phyloP scores from a whole-genome alignment of 1,284 basidiomycete genomes.

The Ustilago bromivora region DNA sequence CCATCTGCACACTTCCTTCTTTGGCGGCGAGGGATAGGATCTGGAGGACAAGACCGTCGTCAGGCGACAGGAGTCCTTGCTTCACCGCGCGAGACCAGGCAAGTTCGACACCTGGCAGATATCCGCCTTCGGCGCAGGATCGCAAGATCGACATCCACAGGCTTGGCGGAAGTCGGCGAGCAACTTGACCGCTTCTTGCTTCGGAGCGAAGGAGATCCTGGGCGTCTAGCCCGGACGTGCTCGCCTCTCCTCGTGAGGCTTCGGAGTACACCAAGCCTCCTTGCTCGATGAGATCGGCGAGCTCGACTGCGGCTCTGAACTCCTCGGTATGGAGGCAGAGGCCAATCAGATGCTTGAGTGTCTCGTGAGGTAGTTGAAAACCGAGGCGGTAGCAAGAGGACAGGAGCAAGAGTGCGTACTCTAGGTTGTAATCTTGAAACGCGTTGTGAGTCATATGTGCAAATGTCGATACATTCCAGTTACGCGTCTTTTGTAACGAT shows the following conservation, averaged over 20 bases:
- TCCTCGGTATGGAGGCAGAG: conserved; percentile 44
- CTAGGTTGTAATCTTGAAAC: conserved; percentile 46
- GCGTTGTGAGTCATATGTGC: conserved; percentile 46
- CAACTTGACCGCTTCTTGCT: conserved; percentile 18
- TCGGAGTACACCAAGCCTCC: conserved; percentile 27
- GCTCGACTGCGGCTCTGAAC: conserved; percentile 50
- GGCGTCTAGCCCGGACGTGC: background rate
- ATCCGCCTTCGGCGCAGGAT: conserved; percentile 49
- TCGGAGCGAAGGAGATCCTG: conserved; percentile 12
- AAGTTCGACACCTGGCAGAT: conserved; percentile 50
- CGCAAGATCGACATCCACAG: conserved; percentile 60
- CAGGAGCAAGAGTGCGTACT: conserved; percentile 49
- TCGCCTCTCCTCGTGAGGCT: background rate
- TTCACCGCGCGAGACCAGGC: conserved; percentile 53
- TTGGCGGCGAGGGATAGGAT: conserved; percentile 51
- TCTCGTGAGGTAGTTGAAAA: conserved; percentile 32
- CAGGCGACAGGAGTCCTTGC: conserved; percentile 33
- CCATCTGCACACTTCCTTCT: conserved; percentile 45
- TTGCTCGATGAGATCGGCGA: conserved; percentile 41
- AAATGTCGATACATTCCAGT: conserved; percentile 57
- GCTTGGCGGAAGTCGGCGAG: conserved; percentile 34
- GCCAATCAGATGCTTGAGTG: conserved; percentile 20
- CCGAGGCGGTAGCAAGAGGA: conserved; percentile 29
- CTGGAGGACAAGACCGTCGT: conserved; percentile 51
- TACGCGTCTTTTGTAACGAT: conserved; percentile 25